Percentiles rank a stretch among this genome's conserved stretches.
Evolutionary conservation across 441 rosid species (phyloP).

Genomic region (Bruguiera hainesii): DNA sequence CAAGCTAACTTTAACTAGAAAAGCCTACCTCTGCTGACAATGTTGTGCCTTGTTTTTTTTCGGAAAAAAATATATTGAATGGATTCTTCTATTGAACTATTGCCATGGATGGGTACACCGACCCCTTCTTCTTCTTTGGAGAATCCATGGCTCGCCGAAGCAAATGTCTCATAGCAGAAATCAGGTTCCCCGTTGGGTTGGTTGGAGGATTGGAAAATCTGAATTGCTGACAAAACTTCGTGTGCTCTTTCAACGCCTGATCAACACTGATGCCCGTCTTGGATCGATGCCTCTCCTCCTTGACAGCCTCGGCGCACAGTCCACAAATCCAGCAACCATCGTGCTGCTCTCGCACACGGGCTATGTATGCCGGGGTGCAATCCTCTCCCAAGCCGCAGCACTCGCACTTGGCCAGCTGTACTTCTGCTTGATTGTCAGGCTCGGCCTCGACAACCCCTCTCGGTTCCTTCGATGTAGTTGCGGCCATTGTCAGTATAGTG

Average conservation of each 20-base stretch:
- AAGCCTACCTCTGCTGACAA: too few species aligned
- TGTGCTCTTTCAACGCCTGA: constrained; percentile 44
- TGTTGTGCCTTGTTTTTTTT: too few species aligned
- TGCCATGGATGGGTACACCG: constrained; percentile 13
- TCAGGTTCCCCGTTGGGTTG: constrained; percentile 37
- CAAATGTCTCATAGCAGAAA: constrained; percentile 36
- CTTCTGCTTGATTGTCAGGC: neutral
- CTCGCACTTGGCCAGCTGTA: constrained; percentile 37
- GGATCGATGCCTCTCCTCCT: constrained; percentile 32
- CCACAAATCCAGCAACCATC: constrained; percentile 50
- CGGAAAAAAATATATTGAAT: too few species aligned
- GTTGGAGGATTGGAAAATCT: constrained; percentile 36
- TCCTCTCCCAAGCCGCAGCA: constrained; percentile 56
- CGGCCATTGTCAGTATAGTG: constrained; percentile 3
- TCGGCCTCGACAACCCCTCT: neutral
- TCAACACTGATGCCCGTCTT: constrained; percentile 20
- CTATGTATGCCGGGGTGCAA: constrained; percentile 43
- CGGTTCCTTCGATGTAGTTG: constrained; percentile 8
- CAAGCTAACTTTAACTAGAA: too few species aligned
- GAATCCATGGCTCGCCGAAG: constrained; percentile 40
- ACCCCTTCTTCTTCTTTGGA: constrained; percentile 27
- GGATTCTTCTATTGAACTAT: neutral
- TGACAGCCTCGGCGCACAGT: constrained; percentile 46
- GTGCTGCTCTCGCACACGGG: constrained; percentile 29
- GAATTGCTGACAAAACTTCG: constrained; percentile 40